phyloP scores from a whole-genome alignment of 805 yeast species.

The Candida piceae region DNA sequence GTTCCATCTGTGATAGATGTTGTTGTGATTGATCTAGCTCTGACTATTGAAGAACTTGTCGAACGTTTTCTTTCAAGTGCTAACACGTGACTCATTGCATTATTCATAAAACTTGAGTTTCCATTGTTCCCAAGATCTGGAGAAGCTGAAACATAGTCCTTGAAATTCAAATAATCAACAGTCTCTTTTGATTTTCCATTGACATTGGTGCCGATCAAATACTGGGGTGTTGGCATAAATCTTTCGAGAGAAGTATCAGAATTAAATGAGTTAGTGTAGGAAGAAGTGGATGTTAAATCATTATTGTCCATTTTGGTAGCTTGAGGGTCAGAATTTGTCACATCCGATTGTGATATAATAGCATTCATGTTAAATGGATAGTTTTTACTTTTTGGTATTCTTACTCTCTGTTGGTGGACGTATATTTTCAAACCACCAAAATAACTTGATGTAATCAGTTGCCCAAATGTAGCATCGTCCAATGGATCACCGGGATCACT shows the following conservation, averaged over 20 bases:
- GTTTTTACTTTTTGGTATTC: not conserved
- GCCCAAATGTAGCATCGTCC: conserved; percentile 42
- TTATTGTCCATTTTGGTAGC: not conserved
- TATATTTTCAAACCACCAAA: conserved; percentile 21
- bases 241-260: conserved; percentile 32
- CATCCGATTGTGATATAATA: not conserved
- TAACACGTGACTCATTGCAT: too few species aligned
- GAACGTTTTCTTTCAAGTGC: conserved; percentile 14
- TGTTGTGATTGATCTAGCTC: conserved; percentile 27
- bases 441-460: conserved; percentile 32
- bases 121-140: too few species aligned
- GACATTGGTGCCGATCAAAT: conserved; percentile 41
- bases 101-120: too few species aligned
- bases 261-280: conserved; percentile 52
- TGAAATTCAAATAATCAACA: conserved; percentile 54
- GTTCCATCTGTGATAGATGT: too few species aligned
- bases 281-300: conserved; percentile 33
- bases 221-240: conserved; percentile 65
- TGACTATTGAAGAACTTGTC: conserved; percentile 21
- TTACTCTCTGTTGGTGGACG: conserved; percentile 9
- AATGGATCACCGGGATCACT: conserved; percentile 52
- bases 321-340: not conserved
- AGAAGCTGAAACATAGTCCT: too few species aligned
- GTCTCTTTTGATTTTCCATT: conserved; percentile 26
- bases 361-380: too few species aligned